Evolutionary conservation across 495 filamentous ascomycete genomes (phyloP).

Genomic region (Neurospora intermedia): DNA sequence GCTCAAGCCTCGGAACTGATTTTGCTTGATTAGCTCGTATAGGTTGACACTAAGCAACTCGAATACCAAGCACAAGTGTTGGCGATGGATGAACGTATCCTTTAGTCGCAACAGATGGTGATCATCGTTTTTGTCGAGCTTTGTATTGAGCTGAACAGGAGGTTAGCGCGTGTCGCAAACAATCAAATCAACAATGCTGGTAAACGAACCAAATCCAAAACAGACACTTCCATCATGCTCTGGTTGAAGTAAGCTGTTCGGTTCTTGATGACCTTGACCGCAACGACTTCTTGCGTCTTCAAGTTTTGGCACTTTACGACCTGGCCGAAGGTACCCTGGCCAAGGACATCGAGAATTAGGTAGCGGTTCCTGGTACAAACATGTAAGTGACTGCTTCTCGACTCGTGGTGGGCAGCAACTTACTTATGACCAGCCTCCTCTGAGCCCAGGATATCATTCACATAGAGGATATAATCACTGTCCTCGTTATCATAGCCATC

Average conservation of each 20-base stretch:
- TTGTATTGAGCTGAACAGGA: slow-evolving; percentile 71
- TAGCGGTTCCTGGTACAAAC: slow-evolving; percentile 74
- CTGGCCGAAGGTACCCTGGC: slow-evolving; percentile 98
- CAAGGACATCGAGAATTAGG: slow-evolving; percentile 93
- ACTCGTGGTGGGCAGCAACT: slow-evolving; percentile 17
- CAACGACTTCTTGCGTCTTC: slow-evolving; percentile 96
- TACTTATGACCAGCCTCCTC: slow-evolving; percentile 97
- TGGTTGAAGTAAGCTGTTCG: slow-evolving; percentile 99
- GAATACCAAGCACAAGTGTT: slow-evolving; percentile 96
- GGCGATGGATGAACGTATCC: slow-evolving; percentile 96
- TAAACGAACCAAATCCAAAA: slow-evolving; percentile 75
- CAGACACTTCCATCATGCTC: slow-evolving; percentile 99
- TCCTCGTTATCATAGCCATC: slow-evolving; percentile 99
- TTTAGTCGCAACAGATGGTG: slow-evolving; percentile 93
- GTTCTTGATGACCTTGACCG: slow-evolving; percentile 99
- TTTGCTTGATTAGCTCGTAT: slow-evolving; percentile 99
- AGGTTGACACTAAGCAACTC: slow-evolving; percentile 96
- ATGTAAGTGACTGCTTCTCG: neutral
- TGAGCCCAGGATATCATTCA: slow-evolving; percentile 96
- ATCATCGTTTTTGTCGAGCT: slow-evolving; percentile 98
- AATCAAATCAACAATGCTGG: neutral
- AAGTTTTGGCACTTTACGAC: slow-evolving; percentile 99
- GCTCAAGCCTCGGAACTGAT: slow-evolving; percentile 95
- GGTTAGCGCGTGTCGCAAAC: neutral
- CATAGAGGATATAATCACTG: slow-evolving; percentile 98